Conservation (phyloP, 495 filamentous ascomycete species). For the Friedmanniomyces endolithicus region DNA sequence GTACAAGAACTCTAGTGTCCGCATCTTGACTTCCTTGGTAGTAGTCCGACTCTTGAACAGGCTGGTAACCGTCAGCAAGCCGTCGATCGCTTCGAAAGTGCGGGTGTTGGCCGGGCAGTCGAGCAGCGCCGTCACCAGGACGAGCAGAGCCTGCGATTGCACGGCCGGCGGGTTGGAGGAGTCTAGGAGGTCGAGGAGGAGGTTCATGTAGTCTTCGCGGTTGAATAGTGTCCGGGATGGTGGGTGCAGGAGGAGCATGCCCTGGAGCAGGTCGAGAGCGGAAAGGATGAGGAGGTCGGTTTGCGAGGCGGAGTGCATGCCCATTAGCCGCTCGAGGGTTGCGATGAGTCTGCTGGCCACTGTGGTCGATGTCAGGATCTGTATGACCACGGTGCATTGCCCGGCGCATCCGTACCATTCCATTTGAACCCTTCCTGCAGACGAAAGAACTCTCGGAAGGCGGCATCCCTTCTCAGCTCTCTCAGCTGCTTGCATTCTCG, state of each 20-base stretch:
- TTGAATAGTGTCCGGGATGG: slow-evolving; percentile 78
- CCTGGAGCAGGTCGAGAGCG: slow-evolving; percentile 81
- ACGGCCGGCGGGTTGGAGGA: slow-evolving; percentile 82
- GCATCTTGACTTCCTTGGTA: slow-evolving; percentile 76
- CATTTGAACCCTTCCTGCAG: slow-evolving; percentile 94
- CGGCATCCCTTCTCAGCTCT: slow-evolving; percentile 68
- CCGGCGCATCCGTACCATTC: slow-evolving; percentile 49
- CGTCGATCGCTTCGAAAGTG: slow-evolving; percentile 85
- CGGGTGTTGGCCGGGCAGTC: slow-evolving; percentile 74
- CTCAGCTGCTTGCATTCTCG: slow-evolving; percentile 43
- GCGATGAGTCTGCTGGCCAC: slow-evolving; percentile 50
- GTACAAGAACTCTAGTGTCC: slow-evolving; percentile 88
- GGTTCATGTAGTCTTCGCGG: slow-evolving; percentile 88
- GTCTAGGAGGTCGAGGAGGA: slow-evolving; percentile 89
- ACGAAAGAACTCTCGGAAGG: slow-evolving; percentile 92
- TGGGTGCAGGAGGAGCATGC: slow-evolving; percentile 82
- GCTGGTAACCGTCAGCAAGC: slow-evolving; percentile 81
- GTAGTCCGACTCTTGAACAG: slow-evolving; percentile 80
- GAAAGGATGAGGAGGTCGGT: slow-evolving; percentile 84
- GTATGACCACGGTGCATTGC: neutral
- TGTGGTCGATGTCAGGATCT: slow-evolving; percentile 4
- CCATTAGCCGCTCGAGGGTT: slow-evolving; percentile 78
- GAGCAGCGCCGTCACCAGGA: slow-evolving; percentile 77
- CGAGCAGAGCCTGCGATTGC: slow-evolving; percentile 77
- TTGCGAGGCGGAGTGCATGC: slow-evolving; percentile 51